phyloP scores from a whole-genome alignment of 2,329 filamentous ascomycete species.

The Cercospora citrullina region DNA sequence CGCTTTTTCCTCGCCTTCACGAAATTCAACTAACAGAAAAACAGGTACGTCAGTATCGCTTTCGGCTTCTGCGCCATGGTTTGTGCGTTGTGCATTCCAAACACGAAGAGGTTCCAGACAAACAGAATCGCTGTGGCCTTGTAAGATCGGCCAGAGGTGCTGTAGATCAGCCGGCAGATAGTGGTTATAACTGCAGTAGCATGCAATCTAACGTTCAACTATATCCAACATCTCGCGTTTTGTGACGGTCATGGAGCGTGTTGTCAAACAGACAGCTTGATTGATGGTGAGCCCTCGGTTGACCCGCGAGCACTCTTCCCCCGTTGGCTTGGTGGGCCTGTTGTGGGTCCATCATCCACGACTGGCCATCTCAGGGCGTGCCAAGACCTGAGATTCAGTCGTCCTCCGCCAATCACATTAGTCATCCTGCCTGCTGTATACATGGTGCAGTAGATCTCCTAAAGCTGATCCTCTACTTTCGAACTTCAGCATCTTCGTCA shows the following conservation, averaged over 20 bases:
- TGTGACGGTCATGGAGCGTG: not conserved
- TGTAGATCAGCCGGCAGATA: not conserved
- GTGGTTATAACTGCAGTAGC: not conserved
- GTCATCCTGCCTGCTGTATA: not conserved
- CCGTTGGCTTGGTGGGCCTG: not conserved
- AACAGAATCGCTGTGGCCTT: slow-evolving; percentile 32
- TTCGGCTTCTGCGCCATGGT: slow-evolving; percentile 30
- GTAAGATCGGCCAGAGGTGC: not conserved
- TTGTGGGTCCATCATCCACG: not conserved
- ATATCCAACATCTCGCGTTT: not conserved
- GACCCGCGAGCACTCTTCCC: not conserved
- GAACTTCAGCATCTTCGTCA: too few species aligned
- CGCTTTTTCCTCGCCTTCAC: not conserved
- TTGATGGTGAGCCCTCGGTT: not conserved
- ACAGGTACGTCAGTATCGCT: slow-evolving; percentile 29
- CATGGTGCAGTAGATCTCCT: not conserved
- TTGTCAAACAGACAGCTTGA: not conserved
- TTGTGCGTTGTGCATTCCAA: slow-evolving; percentile 25
- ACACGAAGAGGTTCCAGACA: slow-evolving; percentile 30
- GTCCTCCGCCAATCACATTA: not conserved
- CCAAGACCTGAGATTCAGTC: not conserved
- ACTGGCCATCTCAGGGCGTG: not conserved
- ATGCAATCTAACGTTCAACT: not conserved
- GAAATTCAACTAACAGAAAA: not conserved
- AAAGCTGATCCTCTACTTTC: not conserved